A percentile compares a stretch with the other conserved stretches of the same genome.
Evolutionary conservation across 495 filamentous ascomycete genomes (phyloP).

Genomic region (Mycothermus thermophilus): DNA sequence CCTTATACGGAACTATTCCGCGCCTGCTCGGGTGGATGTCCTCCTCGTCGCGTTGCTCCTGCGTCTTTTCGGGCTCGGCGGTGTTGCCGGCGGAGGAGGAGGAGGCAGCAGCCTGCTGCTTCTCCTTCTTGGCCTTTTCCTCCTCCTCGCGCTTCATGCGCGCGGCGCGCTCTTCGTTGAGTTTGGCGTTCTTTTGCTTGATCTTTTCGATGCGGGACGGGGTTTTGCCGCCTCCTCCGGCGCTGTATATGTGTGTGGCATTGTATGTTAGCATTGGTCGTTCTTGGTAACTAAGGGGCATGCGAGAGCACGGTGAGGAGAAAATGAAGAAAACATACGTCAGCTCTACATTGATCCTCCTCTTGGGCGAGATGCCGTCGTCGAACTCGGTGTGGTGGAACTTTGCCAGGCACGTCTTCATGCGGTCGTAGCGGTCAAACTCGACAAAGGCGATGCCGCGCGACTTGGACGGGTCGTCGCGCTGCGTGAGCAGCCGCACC

Average conservation of each 20-base stretch:
- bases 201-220: slow-evolving; percentile 59
- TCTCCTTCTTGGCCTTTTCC: slow-evolving; percentile 35
- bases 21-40: slow-evolving; percentile 20
- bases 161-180: slow-evolving; percentile 62
- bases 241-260: slow-evolving; percentile 33
- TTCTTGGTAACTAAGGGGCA: neutral
- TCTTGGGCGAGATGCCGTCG: slow-evolving; percentile 42
- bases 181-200: slow-evolving; percentile 63
- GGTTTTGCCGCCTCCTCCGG: slow-evolving; percentile 74
- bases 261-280: too few relatives aligned
- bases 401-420: slow-evolving; percentile 82
- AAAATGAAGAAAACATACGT: slow-evolving; percentile 42
- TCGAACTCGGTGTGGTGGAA: slow-evolving; percentile 80
- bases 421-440: slow-evolving; percentile 75
- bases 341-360: slow-evolving; percentile 84
- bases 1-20: slow-evolving; percentile 10
- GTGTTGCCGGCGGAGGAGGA: too few relatives aligned
- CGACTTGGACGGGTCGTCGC: slow-evolving; percentile 50
- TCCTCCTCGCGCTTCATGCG: slow-evolving; percentile 35
- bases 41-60: slow-evolving; percentile 9
- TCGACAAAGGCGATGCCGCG: slow-evolving; percentile 90
- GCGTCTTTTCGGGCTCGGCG: slow-evolving; percentile 7
- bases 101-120: too few relatives aligned
- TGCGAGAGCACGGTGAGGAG: neutral
- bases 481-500: slow-evolving; percentile 63